Evolutionary conservation across 352 stramenopile genomes (phyloP).

Genomic region (Phytophthora kernoviae): DNA sequence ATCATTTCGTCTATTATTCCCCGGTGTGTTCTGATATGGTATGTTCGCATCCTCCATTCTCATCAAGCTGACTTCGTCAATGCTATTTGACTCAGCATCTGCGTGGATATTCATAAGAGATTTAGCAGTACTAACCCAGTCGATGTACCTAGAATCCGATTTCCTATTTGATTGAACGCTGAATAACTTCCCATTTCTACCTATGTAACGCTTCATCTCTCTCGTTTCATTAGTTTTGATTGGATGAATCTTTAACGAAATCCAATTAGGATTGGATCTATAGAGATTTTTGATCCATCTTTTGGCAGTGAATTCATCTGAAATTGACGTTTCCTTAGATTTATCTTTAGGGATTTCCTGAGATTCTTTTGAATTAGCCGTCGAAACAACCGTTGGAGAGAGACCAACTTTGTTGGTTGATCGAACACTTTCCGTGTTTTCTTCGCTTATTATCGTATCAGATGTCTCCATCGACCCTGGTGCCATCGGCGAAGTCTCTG

Average conservation of each 20-base stretch:
- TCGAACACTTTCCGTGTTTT: no score
- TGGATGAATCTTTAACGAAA: conserved; percentile 1
- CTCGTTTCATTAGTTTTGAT: background rate
- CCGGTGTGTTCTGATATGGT: background rate
- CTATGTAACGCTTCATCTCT: background rate
- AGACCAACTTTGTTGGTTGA: no score
- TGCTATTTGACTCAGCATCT: conserved; percentile 14
- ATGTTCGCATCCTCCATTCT: background rate
- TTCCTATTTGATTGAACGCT: conserved; percentile 1
- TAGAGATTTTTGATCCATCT: conserved; percentile 17
- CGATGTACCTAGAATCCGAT: conserved; percentile 5
- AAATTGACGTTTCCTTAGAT: background rate
- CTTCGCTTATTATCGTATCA: background rate
- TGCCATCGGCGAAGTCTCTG: background rate
- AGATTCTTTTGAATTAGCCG: background rate
- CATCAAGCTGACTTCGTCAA: conserved; percentile 17
- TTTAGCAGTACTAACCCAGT: conserved; percentile 15
- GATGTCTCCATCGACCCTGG: background rate
- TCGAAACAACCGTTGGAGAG: no score
- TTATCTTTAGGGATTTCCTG: background rate
- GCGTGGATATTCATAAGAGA: conserved; percentile 10
- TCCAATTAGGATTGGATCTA: conserved; percentile 14
- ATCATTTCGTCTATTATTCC: background rate
- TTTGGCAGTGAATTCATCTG: background rate
- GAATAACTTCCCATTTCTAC: background rate